Base-by-base conservation (phyloP, 2,329 filamentous ascomycete species). In the Scytalidium lignicola region DNA sequence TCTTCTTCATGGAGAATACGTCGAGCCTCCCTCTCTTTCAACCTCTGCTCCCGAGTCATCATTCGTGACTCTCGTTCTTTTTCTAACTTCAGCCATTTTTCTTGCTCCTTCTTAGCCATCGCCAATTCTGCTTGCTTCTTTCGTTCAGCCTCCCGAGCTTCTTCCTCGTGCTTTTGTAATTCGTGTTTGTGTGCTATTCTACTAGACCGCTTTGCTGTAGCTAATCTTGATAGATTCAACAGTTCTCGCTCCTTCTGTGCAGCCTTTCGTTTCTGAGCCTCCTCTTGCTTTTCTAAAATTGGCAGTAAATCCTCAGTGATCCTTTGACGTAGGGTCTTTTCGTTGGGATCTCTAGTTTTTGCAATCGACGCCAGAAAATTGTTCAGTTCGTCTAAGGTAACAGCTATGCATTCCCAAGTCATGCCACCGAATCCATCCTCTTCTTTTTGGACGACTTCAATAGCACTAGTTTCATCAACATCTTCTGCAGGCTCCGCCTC, bases 181-280 rank as follows among this genome's bases (percentile, higher is more conserved):
- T 96, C 90, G 28, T 83, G 73, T 63, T 90, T 95, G 55, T 80
- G 79, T 17, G 92, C 91, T 57, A 99, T 82, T 54, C 93, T 83
- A 61, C 89, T 95, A 1, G 93, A 99, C 54, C 93, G 78, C 70
- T 99, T 99, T 3, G 93, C 92, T 49, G 86, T 88, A n/a, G 90
- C 90, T 70, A 97, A 79, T 65, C 93, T 92, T 58, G 92, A 85
- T 56, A 95, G 68, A 57, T 83, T 90, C 46, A 90, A 74, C 19
- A 95, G 69, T 61, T 97, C 92, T 54, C 85, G 88, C 64, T 95
- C 82, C 58, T 86, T 75, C 53, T 83, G 79, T 2, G 73, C 60
- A 44, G 86, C 74, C 73, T 89, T 77, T 70, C 82, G 71, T 66
- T 92, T 91, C 52, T 84, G 83, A 23, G 83, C 79, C 59, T 91